Evolutionary conservation across 768 basidiomycete species (phyloP), one percentile per base, ranked within the genome.

Genomic region (Pleurotus pulmonarius): DNA sequence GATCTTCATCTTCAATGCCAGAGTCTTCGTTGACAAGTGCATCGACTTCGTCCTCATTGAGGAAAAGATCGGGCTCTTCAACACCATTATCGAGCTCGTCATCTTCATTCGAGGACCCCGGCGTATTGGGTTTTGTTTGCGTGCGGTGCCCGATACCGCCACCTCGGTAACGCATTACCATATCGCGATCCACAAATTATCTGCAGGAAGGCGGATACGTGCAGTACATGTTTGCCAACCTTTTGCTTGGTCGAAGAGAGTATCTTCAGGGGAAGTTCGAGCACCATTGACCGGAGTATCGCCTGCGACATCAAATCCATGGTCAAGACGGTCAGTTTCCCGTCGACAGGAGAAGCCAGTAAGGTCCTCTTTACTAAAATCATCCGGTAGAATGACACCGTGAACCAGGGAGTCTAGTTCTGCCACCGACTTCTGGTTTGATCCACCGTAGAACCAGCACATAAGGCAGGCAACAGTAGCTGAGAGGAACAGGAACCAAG

Each of bases 181-280:
- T 69, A 51, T 70, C 67, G 5, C 66, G 47, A 40, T 68, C 66
- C 11, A 62, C 61, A 54, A 64, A 65, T 59, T 34, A 3, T 63
- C 63, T 11, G 57, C 56, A 2, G 58, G 72, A 25, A 61, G 67
- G 8, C 24, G 52, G 29, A 63, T 68, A 55, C 55, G 64, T 16
- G 67, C 67, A 8, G 56, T 60, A 0, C 49, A 56, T 16, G 55
- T 59, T 3, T 46, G 62, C 69, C 70, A 71, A 0, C 61, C 63
- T 58, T 59, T 43, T 11, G 41, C 52, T 3, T 54, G 63, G 29
- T 48, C 7, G 24, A 4, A 40, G 45, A 12, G 22, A 12, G 48
- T 25, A 11, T 46, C 6, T 24, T 20, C 4, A 18, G 29, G 18
- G 16, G 34, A 26, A 26, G 20, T 20, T 15, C 38, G 38, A 4